Evolutionary conservation across 1,139 yeast species (phyloP).

Genomic region (Suhomyces panamericanus): DNA sequence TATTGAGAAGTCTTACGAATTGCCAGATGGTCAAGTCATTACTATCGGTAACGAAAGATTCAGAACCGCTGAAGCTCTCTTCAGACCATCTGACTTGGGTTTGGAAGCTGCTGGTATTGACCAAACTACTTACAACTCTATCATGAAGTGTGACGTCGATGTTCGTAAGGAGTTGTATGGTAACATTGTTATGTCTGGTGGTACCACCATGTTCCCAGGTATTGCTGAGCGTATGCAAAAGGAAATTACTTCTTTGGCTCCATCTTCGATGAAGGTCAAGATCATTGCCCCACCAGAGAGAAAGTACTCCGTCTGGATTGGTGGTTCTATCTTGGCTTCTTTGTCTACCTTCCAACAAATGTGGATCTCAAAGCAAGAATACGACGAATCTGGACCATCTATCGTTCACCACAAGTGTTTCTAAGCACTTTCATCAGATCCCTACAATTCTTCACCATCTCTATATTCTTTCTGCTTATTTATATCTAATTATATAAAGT

Average conservation of each 20-base stretch:
- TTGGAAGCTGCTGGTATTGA: constrained; percentile 99
- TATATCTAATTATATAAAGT: constrained; percentile 12
- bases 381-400: constrained; percentile 99
- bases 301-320: constrained; percentile 99
- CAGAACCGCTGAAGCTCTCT: constrained; percentile 99
- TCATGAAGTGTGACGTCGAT: constrained; percentile 98
- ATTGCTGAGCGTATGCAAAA: constrained; percentile 99
- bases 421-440: constrained; percentile 47
- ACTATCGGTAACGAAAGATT: constrained; percentile 99
- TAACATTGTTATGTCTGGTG: constrained; percentile 99
- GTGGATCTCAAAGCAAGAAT: constrained; percentile 99
- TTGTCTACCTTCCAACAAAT: constrained; percentile 99
- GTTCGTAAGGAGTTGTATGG: constrained; percentile 99
- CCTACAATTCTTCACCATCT: constrained; percentile 11
- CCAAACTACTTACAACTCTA: constrained; percentile 98
- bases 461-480: constrained; percentile 10
- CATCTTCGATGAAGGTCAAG: constrained; percentile 99
- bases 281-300: constrained; percentile 99
- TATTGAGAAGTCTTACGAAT: constrained; percentile 97
- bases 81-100: constrained; percentile 98
- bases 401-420: constrained; percentile 99
- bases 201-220: constrained; percentile 99
- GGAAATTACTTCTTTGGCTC: constrained; percentile 99
- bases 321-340: constrained; percentile 99
- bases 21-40: constrained; percentile 99